Evolutionary conservation across 1,284 basidiomycete species (phyloP).

Genomic region (Trichosporon asahii): DNA sequence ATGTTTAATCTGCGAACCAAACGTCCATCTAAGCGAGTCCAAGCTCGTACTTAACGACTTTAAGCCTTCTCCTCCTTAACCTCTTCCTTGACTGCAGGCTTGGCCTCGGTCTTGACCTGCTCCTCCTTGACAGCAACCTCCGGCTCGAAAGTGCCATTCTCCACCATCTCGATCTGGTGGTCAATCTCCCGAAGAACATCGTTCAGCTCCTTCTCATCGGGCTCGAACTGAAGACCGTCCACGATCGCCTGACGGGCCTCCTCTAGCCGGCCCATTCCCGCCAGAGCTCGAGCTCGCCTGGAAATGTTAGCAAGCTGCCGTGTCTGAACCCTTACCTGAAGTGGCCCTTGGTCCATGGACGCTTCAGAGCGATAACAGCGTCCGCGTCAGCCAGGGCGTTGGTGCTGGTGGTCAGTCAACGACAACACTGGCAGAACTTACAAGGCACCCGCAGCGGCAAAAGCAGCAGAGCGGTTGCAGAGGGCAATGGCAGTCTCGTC

Average conservation of each 20-base stretch:
- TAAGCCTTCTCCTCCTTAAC: conserved; percentile 1
- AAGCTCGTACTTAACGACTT: background rate
- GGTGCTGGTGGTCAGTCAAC: conserved; percentile 52
- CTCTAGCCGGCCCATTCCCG: conserved; percentile 65
- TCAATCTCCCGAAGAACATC: conserved; percentile 11
- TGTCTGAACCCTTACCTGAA: conserved; percentile 74
- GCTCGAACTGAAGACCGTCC: conserved; percentile 85
- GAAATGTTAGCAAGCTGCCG: background rate
- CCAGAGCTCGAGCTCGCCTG: conserved; percentile 59
- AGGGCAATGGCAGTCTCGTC: conserved; percentile 86
- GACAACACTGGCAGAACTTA: conserved; percentile 17
- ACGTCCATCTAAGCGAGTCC: conserved; percentile 1
- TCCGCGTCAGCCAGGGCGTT: conserved; percentile 88
- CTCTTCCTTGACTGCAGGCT: conserved; percentile 40
- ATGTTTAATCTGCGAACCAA: background rate
- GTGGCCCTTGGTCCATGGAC: conserved; percentile 92
- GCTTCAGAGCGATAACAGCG: conserved; percentile 76
- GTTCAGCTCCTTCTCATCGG: conserved; percentile 65
- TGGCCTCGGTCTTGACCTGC: conserved; percentile 31
- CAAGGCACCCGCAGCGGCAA: conserved; percentile 67
- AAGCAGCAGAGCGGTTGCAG: conserved; percentile 87
- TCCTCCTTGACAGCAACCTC: conserved; percentile 14
- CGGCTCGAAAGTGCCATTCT: background rate
- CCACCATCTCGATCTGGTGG: background rate
- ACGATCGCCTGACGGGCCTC: conserved; percentile 80